Evolutionary conservation across 768 basidiomycete species (phyloP).

Genomic region (Rhodosporidiobolus sp.): DNA sequence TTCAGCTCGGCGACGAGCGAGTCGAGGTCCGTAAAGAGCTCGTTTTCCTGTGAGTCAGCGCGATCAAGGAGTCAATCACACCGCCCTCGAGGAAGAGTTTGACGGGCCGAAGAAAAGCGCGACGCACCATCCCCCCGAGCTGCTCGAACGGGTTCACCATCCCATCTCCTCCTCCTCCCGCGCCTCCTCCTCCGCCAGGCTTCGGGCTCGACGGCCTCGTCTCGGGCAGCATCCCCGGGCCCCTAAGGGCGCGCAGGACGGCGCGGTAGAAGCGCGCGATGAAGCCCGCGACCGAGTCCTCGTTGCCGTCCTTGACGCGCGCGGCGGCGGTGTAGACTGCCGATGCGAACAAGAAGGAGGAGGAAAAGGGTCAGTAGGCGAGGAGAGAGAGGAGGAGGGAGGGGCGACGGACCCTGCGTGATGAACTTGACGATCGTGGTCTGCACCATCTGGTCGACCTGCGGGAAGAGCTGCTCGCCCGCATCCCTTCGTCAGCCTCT

Average conservation of each 20-base stretch:
- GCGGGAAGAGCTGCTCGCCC: conserved; percentile 1
- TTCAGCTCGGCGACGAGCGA: conserved; percentile 5
- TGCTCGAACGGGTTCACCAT: conserved; percentile 1
- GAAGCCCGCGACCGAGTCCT: conserved; percentile 5
- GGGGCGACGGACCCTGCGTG: background rate
- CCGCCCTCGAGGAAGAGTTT: background rate
- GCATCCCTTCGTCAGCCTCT: background rate
- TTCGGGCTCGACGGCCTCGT: background rate
- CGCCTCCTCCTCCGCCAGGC: background rate
- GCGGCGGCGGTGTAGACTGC: conserved; percentile 12
- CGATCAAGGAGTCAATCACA: background rate
- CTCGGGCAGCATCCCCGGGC: background rate
- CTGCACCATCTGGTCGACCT: conserved; percentile 6
- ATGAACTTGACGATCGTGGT: conserved; percentile 3
- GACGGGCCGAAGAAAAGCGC: background rate
- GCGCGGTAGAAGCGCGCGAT: conserved; percentile 18
- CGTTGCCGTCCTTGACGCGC: background rate
- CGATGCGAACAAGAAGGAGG: no score
- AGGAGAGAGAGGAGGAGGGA: no score
- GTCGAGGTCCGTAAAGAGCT: conserved; percentile 14
- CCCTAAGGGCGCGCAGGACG: background rate
- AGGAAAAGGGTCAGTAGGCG: no score
- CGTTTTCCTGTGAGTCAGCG: background rate
- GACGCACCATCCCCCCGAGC: background rate
- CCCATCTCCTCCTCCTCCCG: background rate